phyloP scores from a whole-genome alignment of 495 filamentous ascomycete genomes.

The Clavariopsis aquatica region DNA sequence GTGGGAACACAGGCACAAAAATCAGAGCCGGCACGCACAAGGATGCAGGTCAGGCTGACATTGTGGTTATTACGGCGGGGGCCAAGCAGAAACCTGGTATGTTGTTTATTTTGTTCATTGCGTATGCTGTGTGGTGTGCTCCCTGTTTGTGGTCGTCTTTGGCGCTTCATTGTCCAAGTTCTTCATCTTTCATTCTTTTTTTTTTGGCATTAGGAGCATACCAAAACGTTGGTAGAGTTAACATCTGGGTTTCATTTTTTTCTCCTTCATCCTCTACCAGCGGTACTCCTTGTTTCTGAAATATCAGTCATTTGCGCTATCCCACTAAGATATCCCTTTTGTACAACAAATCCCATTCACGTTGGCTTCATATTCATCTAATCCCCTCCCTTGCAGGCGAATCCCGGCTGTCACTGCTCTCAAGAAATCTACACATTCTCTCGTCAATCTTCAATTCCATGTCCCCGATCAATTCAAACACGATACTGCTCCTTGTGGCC shows the following conservation, averaged over 20 bases:
- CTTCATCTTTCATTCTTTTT: too few species aligned
- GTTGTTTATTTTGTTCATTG: conserved; percentile 1
- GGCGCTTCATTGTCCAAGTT: too few species aligned
- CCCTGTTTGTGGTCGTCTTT: background rate
- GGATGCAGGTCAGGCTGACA: conserved; percentile 50
- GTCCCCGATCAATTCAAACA: conserved; percentile 45
- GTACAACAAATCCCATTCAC: too few species aligned
- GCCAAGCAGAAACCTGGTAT: conserved; percentile 44
- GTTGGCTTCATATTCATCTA: background rate
- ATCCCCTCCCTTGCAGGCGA: conserved; percentile 39
- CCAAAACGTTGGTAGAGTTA: too few species aligned
- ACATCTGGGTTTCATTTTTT: too few species aligned
- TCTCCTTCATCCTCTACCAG: too few species aligned
- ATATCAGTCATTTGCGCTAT: too few species aligned
- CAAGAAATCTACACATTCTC: conserved; percentile 49
- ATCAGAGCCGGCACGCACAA: conserved; percentile 45
- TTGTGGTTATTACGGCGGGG: conserved; percentile 52
- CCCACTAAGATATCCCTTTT: too few species aligned
- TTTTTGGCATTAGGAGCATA: too few species aligned
- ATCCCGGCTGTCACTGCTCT: conserved; percentile 46
- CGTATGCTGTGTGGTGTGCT: background rate
- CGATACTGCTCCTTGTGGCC: conserved; percentile 50
- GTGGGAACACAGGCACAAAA: conserved; percentile 38
- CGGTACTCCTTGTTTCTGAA: too few species aligned
- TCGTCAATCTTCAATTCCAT: conserved; percentile 44